These are phyloP conservation scores for Ascochyta rabiei DNA, from an alignment of 2,329 filamentous ascomycete genomes.

Conservation along the genomic window DNA sequence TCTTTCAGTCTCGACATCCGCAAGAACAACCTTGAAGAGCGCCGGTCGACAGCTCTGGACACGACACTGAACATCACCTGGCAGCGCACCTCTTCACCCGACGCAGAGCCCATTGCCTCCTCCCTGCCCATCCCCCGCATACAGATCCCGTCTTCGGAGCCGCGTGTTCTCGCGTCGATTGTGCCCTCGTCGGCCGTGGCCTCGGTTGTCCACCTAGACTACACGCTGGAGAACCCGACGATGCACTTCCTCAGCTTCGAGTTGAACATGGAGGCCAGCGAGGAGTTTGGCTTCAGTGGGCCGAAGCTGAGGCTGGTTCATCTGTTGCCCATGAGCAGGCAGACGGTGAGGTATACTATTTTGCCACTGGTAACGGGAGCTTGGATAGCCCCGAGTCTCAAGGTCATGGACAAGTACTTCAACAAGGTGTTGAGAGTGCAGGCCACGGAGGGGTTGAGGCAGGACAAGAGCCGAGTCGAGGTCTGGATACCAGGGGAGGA, in stretches of 20 bases:
- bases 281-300: constrained; percentile 91
- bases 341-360: constrained; percentile 74
- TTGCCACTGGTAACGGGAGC: constrained; percentile 67
- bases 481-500: constrained; percentile 46
- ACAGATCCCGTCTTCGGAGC: constrained; percentile 80
- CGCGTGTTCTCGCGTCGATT: constrained; percentile 72
- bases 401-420: constrained; percentile 89
- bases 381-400: constrained; percentile 75
- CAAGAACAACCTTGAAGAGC: constrained; percentile 81
- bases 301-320: constrained; percentile 81
- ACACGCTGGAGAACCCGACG: constrained; percentile 90
- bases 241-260: constrained; percentile 95
- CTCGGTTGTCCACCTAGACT: constrained; percentile 54
- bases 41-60: constrained; percentile 74
- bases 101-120: constrained; percentile 48
- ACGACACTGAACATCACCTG: constrained; percentile 78
- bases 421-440: constrained; percentile 86
- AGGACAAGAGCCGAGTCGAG: constrained; percentile 59
- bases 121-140: constrained; percentile 79
- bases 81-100: constrained; percentile 61
- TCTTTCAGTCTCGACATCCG: constrained; percentile 76
- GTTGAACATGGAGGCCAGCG: constrained; percentile 87
- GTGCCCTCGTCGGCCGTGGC: constrained; percentile 38
- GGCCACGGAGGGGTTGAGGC: constrained; percentile 71
- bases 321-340: constrained; percentile 79